Conservation (phyloP, 2,329 filamentous ascomycete genomes). For the Epichloe bromicola region DNA sequence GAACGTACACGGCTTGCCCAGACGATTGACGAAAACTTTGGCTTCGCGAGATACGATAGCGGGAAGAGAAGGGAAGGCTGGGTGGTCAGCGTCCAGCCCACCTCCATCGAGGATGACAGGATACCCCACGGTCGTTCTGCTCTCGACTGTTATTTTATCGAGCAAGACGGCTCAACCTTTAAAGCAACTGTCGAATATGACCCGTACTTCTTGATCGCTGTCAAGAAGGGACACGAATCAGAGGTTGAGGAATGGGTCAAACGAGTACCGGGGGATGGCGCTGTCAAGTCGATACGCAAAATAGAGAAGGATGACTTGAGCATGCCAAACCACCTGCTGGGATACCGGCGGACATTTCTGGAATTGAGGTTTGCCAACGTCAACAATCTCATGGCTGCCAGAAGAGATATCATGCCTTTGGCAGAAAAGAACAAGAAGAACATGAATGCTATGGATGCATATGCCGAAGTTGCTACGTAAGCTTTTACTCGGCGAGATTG, state of each 20-base stretch:
- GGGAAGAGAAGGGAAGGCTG: slow-evolving; percentile 74
- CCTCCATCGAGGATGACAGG: slow-evolving; percentile 73
- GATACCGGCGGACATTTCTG: slow-evolving; percentile 78
- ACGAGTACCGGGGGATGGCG: slow-evolving; percentile 62
- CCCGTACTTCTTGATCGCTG: slow-evolving; percentile 87
- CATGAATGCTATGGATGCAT: slow-evolving; percentile 94
- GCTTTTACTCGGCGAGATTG: slow-evolving; percentile 18
- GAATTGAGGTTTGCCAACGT: slow-evolving; percentile 83
- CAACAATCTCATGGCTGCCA: slow-evolving; percentile 68
- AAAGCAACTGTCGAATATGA: slow-evolving; percentile 95
- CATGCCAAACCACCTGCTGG: slow-evolving; percentile 91
- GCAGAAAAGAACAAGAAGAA: slow-evolving; percentile 96
- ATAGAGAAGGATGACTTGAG: slow-evolving; percentile 86
- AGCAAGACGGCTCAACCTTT: slow-evolving; percentile 78
- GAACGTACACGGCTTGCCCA: slow-evolving; percentile 75
- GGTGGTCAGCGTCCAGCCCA: slow-evolving; percentile 92
- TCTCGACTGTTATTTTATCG: slow-evolving; percentile 94
- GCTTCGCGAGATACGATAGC: slow-evolving; percentile 82
- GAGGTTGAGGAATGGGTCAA: slow-evolving; percentile 95
- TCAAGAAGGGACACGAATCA: slow-evolving; percentile 73
- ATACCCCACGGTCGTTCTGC: slow-evolving; percentile 74
- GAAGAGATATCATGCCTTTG: slow-evolving; percentile 74
- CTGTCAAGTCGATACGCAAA: slow-evolving; percentile 64
- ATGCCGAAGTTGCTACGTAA: slow-evolving; percentile 86
- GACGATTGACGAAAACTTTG: slow-evolving; percentile 88